These are phyloP conservation scores for Ceriops zippeliana DNA, from an alignment of 345 rosid species.

Conservation along the genomic window DNA sequence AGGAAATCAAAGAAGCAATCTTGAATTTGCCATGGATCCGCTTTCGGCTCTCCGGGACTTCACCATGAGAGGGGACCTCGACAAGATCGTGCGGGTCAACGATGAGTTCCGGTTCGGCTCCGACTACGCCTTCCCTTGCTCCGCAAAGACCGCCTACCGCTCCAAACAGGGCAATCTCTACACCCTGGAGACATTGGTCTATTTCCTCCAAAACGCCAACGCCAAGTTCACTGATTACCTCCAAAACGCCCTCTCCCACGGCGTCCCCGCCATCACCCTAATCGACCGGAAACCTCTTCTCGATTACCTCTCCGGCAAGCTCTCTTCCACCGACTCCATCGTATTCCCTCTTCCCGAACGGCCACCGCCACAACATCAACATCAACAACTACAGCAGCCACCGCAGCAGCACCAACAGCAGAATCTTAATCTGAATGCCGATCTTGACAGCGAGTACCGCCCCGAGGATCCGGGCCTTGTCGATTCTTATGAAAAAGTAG, in stretches of 20 bases:
- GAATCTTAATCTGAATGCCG: constrained; percentile 13
- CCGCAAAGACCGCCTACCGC: constrained; percentile 56
- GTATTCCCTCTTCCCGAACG: constrained; percentile 57
- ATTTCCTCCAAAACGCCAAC: constrained; percentile 56
- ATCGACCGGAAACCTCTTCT: constrained; percentile 82
- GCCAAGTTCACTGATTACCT: constrained; percentile 77
- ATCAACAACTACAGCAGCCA: constrained; percentile 12
- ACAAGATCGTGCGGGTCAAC: constrained; percentile 17
- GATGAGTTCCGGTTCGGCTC: constrained; percentile 22
- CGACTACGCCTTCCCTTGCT: constrained; percentile 17
- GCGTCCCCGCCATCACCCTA: constrained; percentile 65
- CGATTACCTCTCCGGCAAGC: constrained; percentile 75
- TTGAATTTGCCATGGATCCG: background rate
- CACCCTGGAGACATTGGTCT: constrained; percentile 70
- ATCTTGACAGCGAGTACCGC: constrained; percentile 28
- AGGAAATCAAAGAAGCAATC: too few species aligned
- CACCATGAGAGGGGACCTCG: constrained; percentile 5
- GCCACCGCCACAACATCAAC: constrained; percentile 7
- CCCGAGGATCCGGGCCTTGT: constrained; percentile 36
- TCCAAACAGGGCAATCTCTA: constrained; percentile 78
- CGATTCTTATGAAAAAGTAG: constrained; percentile 7
- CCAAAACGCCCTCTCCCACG: constrained; percentile 53
- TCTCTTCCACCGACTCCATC: constrained; percentile 60
- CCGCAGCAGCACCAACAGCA: background rate
- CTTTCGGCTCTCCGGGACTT: background rate